Evolutionary conservation across 257 asterid species (phyloP).

Genomic region (Capsicum rhomboideum): DNA sequence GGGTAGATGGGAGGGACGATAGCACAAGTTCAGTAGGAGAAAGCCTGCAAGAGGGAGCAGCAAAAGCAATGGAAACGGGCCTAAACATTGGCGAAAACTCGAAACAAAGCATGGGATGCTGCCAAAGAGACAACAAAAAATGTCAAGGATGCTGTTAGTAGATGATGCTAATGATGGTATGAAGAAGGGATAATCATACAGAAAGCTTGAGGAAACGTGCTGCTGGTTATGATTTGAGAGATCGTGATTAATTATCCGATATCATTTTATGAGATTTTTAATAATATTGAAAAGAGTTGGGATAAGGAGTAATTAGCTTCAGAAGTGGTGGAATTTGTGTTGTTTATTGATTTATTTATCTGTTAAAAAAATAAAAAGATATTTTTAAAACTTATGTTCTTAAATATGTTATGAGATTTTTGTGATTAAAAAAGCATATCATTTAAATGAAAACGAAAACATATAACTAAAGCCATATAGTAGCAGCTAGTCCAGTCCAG

Average conservation of each 20-base stretch:
- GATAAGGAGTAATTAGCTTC: no score
- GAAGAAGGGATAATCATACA: background rate
- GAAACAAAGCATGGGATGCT: constrained; percentile 33
- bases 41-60: constrained; percentile 13
- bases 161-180: background rate
- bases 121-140: constrained; percentile 22
- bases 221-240: constrained; percentile 8
- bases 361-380: no score
- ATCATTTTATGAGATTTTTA: no score
- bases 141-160: constrained; percentile 11
- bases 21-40: constrained; percentile 10
- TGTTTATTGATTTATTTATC: no score
- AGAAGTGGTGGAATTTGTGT: no score
- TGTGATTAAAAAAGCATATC: no score
- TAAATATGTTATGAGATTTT: no score
- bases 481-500: no score
- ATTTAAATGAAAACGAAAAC: no score
- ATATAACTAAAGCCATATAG: no score
- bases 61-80: constrained; percentile 25
- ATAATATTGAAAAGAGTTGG: no score
- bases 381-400: no score
- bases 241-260: background rate
- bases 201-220: constrained; percentile 18
- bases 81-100: constrained; percentile 33
- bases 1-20: background rate